Conservation (phyloP, 768 basidiomycete genomes). For the Mycena sanguinolenta region DNA sequence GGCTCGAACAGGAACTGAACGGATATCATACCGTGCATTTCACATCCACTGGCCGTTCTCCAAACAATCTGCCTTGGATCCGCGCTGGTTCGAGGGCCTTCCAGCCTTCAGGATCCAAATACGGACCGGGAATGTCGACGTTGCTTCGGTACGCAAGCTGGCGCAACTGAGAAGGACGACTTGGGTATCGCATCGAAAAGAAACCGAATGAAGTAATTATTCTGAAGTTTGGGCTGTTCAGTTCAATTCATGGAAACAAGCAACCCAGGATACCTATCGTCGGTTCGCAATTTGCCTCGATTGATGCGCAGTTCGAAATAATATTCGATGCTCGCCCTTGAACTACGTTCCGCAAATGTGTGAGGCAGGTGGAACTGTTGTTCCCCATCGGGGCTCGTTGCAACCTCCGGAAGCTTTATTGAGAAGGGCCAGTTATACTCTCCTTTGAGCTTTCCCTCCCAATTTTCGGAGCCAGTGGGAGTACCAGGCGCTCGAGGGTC, state of each 20-base stretch:
- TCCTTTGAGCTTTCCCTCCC: slow-evolving; percentile 25
- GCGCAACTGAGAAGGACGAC: slow-evolving; percentile 10
- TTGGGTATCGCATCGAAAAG: slow-evolving; percentile 30
- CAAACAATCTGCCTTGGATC: slow-evolving; percentile 24
- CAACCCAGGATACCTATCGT: slow-evolving; percentile 23
- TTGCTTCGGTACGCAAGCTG: slow-evolving; percentile 24
- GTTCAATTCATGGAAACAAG: neutral
- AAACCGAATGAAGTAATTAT: slow-evolving; percentile 14
- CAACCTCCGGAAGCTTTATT: slow-evolving; percentile 14
- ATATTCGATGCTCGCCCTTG: slow-evolving; percentile 16
- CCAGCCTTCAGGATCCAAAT: slow-evolving; percentile 31
- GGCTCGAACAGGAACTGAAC: neutral
- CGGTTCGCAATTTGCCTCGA: slow-evolving; percentile 20
- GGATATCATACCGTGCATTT: slow-evolving; percentile 22
- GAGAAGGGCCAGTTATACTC: slow-evolving; percentile 30
- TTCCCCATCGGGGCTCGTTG: neutral
- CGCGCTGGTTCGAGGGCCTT: slow-evolving; percentile 19
- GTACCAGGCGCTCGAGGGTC: slow-evolving; percentile 19
- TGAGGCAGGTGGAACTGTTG: slow-evolving; percentile 28
- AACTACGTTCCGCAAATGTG: slow-evolving; percentile 17
- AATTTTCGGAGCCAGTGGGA: slow-evolving; percentile 8
- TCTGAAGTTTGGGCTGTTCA: slow-evolving; percentile 5
- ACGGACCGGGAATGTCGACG: slow-evolving; percentile 10
- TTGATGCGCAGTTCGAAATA: slow-evolving; percentile 22
- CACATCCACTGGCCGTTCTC: slow-evolving; percentile 21